Base-by-base conservation (phyloP, 2,329 filamentous ascomycete species). In the Pseudodiploospora longispora region DNA sequence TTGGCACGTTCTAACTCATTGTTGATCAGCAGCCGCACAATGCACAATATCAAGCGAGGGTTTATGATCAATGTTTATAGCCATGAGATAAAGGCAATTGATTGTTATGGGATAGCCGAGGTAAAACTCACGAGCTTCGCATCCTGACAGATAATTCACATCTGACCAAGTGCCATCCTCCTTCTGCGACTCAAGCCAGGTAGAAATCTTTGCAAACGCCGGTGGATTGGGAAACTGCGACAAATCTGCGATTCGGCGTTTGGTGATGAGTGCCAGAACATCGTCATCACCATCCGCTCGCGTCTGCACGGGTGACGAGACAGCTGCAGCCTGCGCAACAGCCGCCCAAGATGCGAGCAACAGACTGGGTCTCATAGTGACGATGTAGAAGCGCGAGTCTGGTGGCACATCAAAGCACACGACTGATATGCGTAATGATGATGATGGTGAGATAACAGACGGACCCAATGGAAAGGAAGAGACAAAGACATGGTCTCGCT, bases 91-190 rank as follows among this genome's bases (percentile, higher is more conserved):
- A 19, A 19, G 19, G 19, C 19, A 19, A 19, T 19, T 19, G 19
- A 19, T 19, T 19, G 19, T 19, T 19, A 19, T 19, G 19, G 19
- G 19, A 19, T 30, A 33, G 12, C 28, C 12, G 8, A 10, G 12
- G 4, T 33, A 10, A 31, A 6, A 49, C 53, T 44, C 44, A 53
- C 51, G 51, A 12, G 53, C 53, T 19, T 48, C 8, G 36, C 53
- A 55, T 34, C 53, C 53, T 7, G 51, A 53, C 10, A 46, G 32
- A 32, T 54, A 55, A 32, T 54, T 52, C 37, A 55, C 51, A 31
- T 55, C 53, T 6, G 43, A 33, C 53, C 53, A 55, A 4, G 53
- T 54, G 6, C 53, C 53, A 29, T 55, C 50, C 6, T n/a, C 30
- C 35, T 44, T 49, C 38, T 55, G 53, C 3, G 47, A 41, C 4